Evolutionary conservation across 305 asterid genomes (phyloP), one percentile per base, ranked within the genome.

Genomic region (Withania somnifera): DNA sequence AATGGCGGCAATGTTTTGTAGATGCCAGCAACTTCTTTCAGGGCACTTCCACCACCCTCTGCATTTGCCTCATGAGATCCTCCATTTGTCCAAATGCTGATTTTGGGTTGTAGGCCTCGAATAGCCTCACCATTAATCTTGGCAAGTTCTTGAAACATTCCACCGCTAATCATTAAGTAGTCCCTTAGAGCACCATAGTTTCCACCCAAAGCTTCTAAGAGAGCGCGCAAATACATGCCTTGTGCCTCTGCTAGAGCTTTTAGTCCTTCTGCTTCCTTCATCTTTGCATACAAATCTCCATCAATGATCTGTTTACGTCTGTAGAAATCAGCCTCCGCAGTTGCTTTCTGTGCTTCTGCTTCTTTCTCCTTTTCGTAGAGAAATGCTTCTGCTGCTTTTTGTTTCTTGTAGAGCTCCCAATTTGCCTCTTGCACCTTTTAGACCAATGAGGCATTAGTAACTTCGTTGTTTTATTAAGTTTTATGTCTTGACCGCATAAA

Each of bases 1-100:
- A 87, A n/a, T 1, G 91, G 90, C 17, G 91, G 91, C 84, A 87
- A 50, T 89, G 86, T 85, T 51, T 85, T 90, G 69, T 90, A 90
- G 28, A 87, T 83, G 1, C 90, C 90, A 1, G 89, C 89, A 20
- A 90, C 87, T 75, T 90, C 91, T 13, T 66, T 86, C 88, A 88
- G 78, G 1, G 91, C 91, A 45, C 73, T 66, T 15, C 71, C 82
- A 15, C 77, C 84, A 32, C 67, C 53, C 9, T 34, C 80, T 4
- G 73, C 24, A 19, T 61, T 63, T 8, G 52, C 20, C 1, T 40
- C 80, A 54, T 54, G 28, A 8, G 78, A 79, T 11, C 80, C 53
- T 2, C 80, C 91, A 17, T 34, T 82, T 0, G 87, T 88, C 90
- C 92, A 89, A 30, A 89, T 85, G 89, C 89, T 89, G 61, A 90